Percentiles rank a stretch among this genome's conserved stretches.
phyloP scores from a whole-genome alignment of 768 basidiomycete species.

The Mycena albidolilacea region DNA sequence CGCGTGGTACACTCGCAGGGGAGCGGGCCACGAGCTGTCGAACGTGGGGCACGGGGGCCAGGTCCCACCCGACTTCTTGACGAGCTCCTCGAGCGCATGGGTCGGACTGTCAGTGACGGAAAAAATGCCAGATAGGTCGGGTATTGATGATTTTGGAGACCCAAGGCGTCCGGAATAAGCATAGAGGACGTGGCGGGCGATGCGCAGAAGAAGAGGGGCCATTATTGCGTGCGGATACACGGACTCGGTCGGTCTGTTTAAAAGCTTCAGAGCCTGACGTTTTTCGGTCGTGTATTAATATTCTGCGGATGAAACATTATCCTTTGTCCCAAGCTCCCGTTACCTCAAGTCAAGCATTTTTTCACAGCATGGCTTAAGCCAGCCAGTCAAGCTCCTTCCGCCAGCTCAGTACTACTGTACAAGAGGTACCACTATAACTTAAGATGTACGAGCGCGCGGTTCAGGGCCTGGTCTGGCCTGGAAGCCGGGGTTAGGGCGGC shows the following conservation, averaged over 20 bases:
- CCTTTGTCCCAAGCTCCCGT: neutral
- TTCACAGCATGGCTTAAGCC: neutral
- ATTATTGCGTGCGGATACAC: neutral
- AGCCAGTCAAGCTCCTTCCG: neutral
- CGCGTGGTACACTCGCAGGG: constrained; percentile 17
- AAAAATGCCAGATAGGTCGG: constrained; percentile 3
- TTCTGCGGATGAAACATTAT: constrained; percentile 8
- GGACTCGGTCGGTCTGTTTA: constrained; percentile 3
- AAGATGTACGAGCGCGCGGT: neutral
- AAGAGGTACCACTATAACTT: neutral
- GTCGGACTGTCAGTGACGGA: neutral
- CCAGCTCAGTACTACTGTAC: neutral
- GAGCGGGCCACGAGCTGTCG: constrained; percentile 13
- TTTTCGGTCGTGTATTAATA: constrained; percentile 2
- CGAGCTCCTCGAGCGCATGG: constrained; percentile 7
- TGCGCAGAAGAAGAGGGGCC: constrained; percentile 11
- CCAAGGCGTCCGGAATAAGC: neutral
- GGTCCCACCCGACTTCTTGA: constrained; percentile 8
- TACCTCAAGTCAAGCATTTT: neutral
- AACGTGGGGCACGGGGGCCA: constrained; percentile 13
- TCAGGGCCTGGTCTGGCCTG: neutral
- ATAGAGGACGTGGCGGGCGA: constrained; percentile 1
- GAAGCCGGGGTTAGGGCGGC: neutral
- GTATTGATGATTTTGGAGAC: constrained; percentile 2
- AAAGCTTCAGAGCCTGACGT: neutral